Base-by-base conservation (phyloP, 805 yeast genomes). In the Yarrowia sp. region DNA sequence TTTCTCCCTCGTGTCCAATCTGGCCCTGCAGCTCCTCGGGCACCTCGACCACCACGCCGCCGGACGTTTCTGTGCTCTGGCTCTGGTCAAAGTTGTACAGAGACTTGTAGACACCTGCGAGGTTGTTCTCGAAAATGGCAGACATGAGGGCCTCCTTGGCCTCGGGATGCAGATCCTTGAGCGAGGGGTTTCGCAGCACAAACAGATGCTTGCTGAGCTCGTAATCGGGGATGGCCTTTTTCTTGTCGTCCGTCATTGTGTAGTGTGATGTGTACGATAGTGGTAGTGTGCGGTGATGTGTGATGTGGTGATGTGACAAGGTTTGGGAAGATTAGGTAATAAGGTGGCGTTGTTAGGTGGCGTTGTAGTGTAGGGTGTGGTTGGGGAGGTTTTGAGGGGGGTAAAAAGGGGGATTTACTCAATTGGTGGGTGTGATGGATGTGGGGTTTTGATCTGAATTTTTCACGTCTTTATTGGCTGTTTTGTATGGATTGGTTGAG, bases 91-190 rank as follows among this genome's bases (percentile, higher is more conserved):
- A 55, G 41, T 81, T 75, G 68, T 80, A 80, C 58, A 95, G 79
- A 73, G 87, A 84, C 71, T 85, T 79, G 77, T 91, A 95, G 75
- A 90, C 89, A 8, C 97, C 96, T 0, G 89, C 96, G 82, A 92
- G 82, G 69, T 85, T 81, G 60, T 87, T 84, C 33, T 79, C 77
- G 67, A 80, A 79, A 71, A 95, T 85, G 50, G 82, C 78, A 41
- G 76, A 79, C 43, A 83, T 69, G 47, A 93, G 78, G 53, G 81
- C 81, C 57, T 75, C 70, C 65, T 79, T 72, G 28, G 84, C 75
- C 14, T 75, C 74, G 14, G 81, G 82, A 70, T 81, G 83, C 71
- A 75, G 76, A 67, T 68, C 71, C 69, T 72, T 67, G 60, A 78
- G 73, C 38, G 73, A 78, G 33, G 79, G 78, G 51, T 73, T 75